Evolutionary conservation across 805 yeast genomes (phyloP).

Genomic region (Cyberlindnera maclurae): DNA sequence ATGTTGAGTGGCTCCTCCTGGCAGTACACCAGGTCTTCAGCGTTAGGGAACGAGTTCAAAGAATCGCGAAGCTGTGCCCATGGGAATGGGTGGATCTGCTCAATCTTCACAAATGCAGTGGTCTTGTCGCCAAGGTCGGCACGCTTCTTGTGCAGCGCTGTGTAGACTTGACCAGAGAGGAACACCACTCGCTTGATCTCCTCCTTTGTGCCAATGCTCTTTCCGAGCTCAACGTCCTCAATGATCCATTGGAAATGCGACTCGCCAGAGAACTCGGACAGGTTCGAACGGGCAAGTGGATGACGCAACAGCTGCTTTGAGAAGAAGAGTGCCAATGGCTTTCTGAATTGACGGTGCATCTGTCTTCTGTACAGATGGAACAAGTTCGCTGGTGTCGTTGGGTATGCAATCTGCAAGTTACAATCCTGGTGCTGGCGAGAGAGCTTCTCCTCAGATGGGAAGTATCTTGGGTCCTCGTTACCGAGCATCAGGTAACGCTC

Average conservation of each 20-base stretch:
- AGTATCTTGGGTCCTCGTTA: slow-evolving; percentile 90
- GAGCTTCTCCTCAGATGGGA: slow-evolving; percentile 85
- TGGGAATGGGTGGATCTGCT: slow-evolving; percentile 99
- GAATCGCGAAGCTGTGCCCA: slow-evolving; percentile 86
- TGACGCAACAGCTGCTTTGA: slow-evolving; percentile 93
- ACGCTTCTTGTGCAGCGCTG: slow-evolving; percentile 88
- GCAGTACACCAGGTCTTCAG: slow-evolving; percentile 89
- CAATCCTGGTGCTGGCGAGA: slow-evolving; percentile 98
- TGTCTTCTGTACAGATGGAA: slow-evolving; percentile 98
- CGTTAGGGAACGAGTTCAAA: slow-evolving; percentile 68
- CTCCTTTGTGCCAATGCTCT: slow-evolving; percentile 64
- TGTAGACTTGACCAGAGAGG: slow-evolving; percentile 90
- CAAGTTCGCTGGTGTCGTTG: slow-evolving; percentile 93
- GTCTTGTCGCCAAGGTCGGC: slow-evolving; percentile 64
- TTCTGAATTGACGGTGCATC: slow-evolving; percentile 98
- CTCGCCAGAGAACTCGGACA: slow-evolving; percentile 83
- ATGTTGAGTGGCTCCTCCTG: slow-evolving; percentile 99
- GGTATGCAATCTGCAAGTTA: slow-evolving; percentile 96
- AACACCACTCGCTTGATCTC: slow-evolving; percentile 84
- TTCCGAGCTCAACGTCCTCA: slow-evolving; percentile 85
- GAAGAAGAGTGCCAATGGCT: slow-evolving; percentile 80
- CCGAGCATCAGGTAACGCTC: slow-evolving; percentile 95
- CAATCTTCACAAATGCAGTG: slow-evolving; percentile 84
- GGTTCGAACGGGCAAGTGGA: slow-evolving; percentile 87
- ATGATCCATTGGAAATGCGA: slow-evolving; percentile 93